Conservation (phyloP, 2,329 filamentous ascomycete genomes). For the Alternaria burnsii region DNA sequence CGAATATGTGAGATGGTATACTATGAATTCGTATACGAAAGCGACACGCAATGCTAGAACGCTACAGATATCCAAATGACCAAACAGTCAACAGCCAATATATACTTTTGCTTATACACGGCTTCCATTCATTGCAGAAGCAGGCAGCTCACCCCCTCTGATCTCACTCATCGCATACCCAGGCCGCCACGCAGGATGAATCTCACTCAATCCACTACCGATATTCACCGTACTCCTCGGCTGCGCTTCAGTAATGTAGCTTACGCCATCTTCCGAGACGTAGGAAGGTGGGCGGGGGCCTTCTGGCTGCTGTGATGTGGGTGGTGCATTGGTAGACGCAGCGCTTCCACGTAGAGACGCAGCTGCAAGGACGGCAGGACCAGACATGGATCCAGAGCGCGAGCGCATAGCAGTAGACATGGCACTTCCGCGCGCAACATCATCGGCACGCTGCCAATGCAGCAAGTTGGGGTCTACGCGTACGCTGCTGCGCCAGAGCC, state of each 20-base stretch:
- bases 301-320: background rate
- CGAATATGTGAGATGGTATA: background rate
- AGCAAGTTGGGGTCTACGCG: conserved; percentile 81
- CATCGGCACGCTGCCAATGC: conserved; percentile 74
- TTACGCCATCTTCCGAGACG: conserved; percentile 75
- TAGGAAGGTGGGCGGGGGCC: conserved; percentile 75
- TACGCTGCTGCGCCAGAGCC: conserved; percentile 82
- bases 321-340: background rate
- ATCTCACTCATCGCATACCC: conserved; percentile 44
- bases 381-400: conserved; percentile 8
- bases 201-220: conserved; percentile 35
- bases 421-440: conserved; percentile 4
- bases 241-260: conserved; percentile 74
- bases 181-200: conserved; percentile 50
- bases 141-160: conserved; percentile 23
- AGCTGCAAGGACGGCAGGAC: background rate
- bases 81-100: background rate
- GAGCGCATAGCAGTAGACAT: conserved; percentile 13
- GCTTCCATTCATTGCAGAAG: background rate
- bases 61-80: background rate
- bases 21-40: background rate
- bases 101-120: background rate
- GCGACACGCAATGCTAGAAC: conserved; percentile 5
- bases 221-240: conserved; percentile 43
- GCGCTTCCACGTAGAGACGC: background rate